Conservation (phyloP, 1,284 basidiomycete genomes). For the Neonothopanus nambi region DNA sequence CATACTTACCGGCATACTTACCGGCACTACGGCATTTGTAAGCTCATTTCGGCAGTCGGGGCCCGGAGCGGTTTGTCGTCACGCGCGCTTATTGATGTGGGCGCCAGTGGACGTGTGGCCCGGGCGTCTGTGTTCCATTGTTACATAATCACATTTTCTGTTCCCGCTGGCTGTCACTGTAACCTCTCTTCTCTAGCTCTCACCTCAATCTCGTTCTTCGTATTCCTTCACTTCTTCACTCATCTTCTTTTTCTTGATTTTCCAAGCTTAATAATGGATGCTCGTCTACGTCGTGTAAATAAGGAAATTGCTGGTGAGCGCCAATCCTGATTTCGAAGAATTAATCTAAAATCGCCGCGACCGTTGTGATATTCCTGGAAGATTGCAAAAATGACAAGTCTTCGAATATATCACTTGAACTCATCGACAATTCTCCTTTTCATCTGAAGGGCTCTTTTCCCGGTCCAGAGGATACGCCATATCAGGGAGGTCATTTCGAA, state of each 20-base stretch:
- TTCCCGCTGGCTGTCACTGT: no score
- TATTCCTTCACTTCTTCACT: neutral
- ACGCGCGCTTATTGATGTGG: no score
- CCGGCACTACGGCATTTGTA: no score
- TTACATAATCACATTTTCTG: no score
- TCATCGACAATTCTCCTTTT: conserved; percentile 85
- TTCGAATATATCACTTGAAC: conserved; percentile 82
- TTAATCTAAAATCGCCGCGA: conserved; percentile 7
- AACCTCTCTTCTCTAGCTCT: neutral
- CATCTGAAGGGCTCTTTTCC: conserved; percentile 89
- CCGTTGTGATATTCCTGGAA: conserved; percentile 28
- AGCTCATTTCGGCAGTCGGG: no score
- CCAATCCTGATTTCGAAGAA: neutral
- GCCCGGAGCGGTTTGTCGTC: no score
- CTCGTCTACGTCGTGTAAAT: conserved; percentile 85
- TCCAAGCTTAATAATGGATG: conserved; percentile 58
- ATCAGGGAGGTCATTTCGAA: conserved; percentile 91
- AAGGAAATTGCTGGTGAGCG: conserved; percentile 85
- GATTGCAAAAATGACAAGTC: conserved; percentile 95
- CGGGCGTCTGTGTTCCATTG: no score
- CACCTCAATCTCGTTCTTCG: neutral
- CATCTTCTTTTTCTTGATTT: neutral
- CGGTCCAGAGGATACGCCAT: conserved; percentile 93
- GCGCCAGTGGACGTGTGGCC: no score
- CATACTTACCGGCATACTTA: no score